Conservation (phyloP, 129 eudicot species). For the Mikania micrantha region DNA sequence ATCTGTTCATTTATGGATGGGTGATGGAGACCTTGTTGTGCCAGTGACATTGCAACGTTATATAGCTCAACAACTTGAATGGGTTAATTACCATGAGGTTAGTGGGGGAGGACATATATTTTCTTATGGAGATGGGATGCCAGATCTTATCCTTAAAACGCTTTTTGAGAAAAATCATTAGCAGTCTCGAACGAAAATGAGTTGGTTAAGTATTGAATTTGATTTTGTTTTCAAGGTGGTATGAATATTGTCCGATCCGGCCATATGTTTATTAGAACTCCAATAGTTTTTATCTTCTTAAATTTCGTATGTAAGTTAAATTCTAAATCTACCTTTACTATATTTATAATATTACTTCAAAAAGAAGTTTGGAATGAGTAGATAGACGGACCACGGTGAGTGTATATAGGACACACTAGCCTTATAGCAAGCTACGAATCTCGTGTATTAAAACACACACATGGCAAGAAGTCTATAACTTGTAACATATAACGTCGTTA, state of each 20-base stretch:
- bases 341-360: too few relatives aligned
- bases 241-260: not conserved
- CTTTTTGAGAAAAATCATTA: conserved; percentile 18
- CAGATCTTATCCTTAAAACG: conserved; percentile 29
- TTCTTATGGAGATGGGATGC: conserved; percentile 39
- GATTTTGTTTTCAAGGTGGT: not conserved
- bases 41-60: conserved; percentile 50
- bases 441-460: too few relatives aligned
- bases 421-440: too few relatives aligned
- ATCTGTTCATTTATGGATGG: conserved; percentile 62
- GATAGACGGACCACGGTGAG: too few relatives aligned
- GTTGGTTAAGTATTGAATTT: not conserved
- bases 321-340: too few relatives aligned
- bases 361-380: too few relatives aligned
- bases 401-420: too few relatives aligned
- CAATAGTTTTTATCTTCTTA: too few relatives aligned
- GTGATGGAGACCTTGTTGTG: conserved; percentile 55
- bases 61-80: conserved; percentile 42
- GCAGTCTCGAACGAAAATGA: not conserved
- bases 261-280: not conserved
- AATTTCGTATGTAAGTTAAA: too few relatives aligned
- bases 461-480: too few relatives aligned
- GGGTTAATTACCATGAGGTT: conserved; percentile 66
- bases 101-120: conserved; percentile 53
- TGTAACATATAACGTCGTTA: too few relatives aligned